phyloP scores from a whole-genome alignment of 768 basidiomycete species.

The Tricholoma flavovirens region DNA sequence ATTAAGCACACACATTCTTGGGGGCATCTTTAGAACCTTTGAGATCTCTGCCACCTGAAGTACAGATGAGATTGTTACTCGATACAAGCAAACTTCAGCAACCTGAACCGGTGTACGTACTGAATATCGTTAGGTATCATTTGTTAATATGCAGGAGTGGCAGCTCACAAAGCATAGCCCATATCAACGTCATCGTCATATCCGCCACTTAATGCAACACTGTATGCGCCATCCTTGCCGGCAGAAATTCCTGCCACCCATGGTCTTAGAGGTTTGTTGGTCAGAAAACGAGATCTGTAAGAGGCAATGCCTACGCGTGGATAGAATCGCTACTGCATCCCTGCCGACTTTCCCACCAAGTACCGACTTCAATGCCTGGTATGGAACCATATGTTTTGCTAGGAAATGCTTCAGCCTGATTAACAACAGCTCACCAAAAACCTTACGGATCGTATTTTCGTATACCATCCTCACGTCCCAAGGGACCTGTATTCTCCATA shows the following conservation, averaged over 20 bases:
- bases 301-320: slow-evolving; percentile 64
- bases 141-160: background rate
- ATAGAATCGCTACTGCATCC: slow-evolving; percentile 72
- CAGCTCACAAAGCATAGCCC: slow-evolving; percentile 75
- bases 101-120: slow-evolving; percentile 81
- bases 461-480: slow-evolving; percentile 30
- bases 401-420: background rate
- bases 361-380: slow-evolving; percentile 72
- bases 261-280: slow-evolving; percentile 41
- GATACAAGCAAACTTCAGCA: slow-evolving; percentile 3
- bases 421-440: background rate
- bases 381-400: slow-evolving; percentile 81
- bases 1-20: slow-evolving; percentile 60
- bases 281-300: background rate
- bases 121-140: slow-evolving; percentile 20
- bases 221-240: slow-evolving; percentile 66
- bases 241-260: slow-evolving; percentile 80
- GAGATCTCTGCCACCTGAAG: slow-evolving; percentile 74
- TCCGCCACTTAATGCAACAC: slow-evolving; percentile 83
- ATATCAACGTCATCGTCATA: slow-evolving; percentile 83
- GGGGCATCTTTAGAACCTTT: slow-evolving; percentile 77
- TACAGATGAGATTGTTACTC: background rate
- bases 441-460: slow-evolving; percentile 50
- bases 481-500: slow-evolving; percentile 28
- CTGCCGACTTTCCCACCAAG: slow-evolving; percentile 74